Conservation (phyloP, 306 rosid species). For the Rosa persica region DNA sequence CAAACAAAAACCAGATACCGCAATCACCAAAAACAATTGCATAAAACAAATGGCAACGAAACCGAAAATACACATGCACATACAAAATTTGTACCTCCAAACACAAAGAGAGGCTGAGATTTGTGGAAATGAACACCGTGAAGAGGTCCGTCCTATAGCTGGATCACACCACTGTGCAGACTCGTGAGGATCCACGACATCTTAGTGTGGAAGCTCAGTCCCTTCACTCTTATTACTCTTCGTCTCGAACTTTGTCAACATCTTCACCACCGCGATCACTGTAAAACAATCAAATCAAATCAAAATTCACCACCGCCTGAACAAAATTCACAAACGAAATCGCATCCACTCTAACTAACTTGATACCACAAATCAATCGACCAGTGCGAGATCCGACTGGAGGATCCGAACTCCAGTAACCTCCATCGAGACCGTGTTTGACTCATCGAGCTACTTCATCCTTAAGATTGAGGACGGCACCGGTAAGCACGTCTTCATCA, state of each 20-base stretch:
- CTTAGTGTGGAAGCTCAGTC: constrained; percentile 88
- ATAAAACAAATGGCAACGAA: background rate
- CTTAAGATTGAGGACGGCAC: too few species aligned
- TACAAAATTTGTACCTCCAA: constrained; percentile 62
- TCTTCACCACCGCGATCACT: constrained; percentile 43
- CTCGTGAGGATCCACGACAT: constrained; percentile 98
- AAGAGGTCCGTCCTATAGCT: constrained; percentile 98
- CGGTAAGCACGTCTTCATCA: too few species aligned
- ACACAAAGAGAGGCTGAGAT: constrained; percentile 91
- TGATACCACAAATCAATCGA: too few species aligned
- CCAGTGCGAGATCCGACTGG: too few species aligned
- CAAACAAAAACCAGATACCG: background rate
- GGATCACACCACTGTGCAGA: constrained; percentile 99
- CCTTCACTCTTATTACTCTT: constrained; percentile 97
- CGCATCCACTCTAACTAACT: too few species aligned
- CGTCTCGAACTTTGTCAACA: constrained; percentile 97
- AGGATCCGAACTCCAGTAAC: too few species aligned
- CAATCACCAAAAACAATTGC: background rate
- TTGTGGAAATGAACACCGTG: constrained; percentile 95
- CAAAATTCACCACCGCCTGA: constrained; percentile 14
- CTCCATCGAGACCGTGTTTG: too few species aligned
- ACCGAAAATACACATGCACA: background rate
- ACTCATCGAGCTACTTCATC: too few species aligned
- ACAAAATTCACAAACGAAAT: background rate
- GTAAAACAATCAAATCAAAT: constrained; percentile 22